These are phyloP conservation scores for Clitoria ternatea DNA, from an alignment of 306 rosid genomes.

Conservation along the genomic window DNA sequence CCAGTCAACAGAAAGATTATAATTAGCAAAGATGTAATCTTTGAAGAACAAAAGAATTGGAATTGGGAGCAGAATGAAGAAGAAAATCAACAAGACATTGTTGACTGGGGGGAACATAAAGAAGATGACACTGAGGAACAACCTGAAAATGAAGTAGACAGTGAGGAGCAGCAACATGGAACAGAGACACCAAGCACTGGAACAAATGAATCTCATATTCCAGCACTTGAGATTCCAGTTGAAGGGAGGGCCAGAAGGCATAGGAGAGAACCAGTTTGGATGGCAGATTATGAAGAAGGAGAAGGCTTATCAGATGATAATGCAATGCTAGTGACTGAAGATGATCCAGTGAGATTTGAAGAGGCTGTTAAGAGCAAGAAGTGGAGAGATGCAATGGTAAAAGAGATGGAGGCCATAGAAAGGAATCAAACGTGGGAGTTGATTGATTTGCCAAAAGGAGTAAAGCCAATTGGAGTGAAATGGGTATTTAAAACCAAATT, in stretches of 20 bases:
- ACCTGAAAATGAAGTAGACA: background rate
- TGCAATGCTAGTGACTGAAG: too few species aligned
- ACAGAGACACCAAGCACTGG: too few species aligned
- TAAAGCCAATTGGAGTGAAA: background rate
- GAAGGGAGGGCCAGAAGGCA: too few species aligned
- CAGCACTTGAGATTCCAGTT: too few species aligned
- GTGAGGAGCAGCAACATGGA: too few species aligned
- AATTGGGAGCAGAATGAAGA: background rate
- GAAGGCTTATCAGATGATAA: too few species aligned
- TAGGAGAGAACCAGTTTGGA: too few species aligned
- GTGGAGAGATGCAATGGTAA: background rate
- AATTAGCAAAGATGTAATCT: background rate
- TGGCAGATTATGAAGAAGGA: too few species aligned
- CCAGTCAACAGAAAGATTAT: background rate
- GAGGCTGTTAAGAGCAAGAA: background rate
- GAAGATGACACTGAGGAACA: too few species aligned
- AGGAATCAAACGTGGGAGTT: background rate
- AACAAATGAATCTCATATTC: too few species aligned
- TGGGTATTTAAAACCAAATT: too few species aligned
- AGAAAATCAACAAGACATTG: background rate
- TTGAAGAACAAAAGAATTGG: background rate
- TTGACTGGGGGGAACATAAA: background rate
- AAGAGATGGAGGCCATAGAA: background rate
- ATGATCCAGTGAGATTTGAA: too few species aligned
- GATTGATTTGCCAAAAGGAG: background rate